phyloP scores from a whole-genome alignment of 257 asterid species.

The Solanum tarijense region DNA sequence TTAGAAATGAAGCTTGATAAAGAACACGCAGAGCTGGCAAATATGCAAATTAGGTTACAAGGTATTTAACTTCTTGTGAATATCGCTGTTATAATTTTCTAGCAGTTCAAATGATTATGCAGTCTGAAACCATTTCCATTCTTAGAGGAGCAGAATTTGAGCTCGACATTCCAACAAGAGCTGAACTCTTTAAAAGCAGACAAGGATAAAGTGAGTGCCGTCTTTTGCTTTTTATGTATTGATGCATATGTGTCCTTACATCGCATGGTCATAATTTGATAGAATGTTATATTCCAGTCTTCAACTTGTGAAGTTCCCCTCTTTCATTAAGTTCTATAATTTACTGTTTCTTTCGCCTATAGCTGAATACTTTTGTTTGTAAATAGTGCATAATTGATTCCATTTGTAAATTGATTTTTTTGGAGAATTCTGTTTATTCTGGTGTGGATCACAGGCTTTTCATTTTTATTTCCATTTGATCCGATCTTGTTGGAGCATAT shows the following conservation, averaged over 20 bases:
- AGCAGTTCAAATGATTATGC: neutral
- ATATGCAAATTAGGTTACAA: slow-evolving; percentile 45
- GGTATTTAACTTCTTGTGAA: slow-evolving; percentile 29
- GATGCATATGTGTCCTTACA: neutral
- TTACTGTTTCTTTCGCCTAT: neutral
- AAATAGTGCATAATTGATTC: too few species aligned
- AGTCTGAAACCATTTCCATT: slow-evolving; percentile 26
- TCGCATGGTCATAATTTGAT: neutral
- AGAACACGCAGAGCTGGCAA: slow-evolving; percentile 51
- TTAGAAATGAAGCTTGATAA: slow-evolving; percentile 49
- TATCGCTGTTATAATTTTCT: neutral
- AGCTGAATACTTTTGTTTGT: neutral
- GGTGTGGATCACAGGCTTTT: neutral
- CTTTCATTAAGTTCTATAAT: neutral
- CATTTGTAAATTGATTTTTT: neutral
- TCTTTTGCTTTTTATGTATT: neutral
- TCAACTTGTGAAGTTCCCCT: neutral
- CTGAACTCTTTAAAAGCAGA: slow-evolving; percentile 52
- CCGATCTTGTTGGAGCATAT: neutral
- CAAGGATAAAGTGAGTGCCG: slow-evolving; percentile 56
- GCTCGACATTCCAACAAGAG: slow-evolving; percentile 56
- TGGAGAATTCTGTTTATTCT: neutral
- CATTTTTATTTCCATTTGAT: neutral
- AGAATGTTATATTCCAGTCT: neutral
- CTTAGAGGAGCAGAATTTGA: slow-evolving; percentile 84